Evolutionary conservation across 768 basidiomycete genomes (phyloP), one percentile per base, ranked within the genome.

Genomic region (Lentinula sp.): DNA sequence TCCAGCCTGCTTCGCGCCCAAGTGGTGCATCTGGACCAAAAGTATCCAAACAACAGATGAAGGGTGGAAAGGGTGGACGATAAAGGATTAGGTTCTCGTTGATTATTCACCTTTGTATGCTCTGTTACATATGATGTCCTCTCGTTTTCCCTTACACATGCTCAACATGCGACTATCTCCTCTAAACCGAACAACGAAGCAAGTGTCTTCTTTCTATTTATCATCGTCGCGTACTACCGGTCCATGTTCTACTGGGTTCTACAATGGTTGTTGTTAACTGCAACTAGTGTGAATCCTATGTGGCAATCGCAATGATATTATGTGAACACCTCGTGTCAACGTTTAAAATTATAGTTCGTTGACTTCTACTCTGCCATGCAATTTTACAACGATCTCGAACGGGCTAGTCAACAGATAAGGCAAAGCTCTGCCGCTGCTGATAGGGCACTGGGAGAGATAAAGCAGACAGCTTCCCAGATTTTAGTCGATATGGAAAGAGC

Each of bases 1-100:
- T 36, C 32, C 66, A 88, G 88, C 81, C 87, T 65, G 72, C 82
- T 39, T 66, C 72, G 56, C 85, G 86, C 56, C 72, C 83, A 50
- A 68, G 74, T 42, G 45, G 81, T 76, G 13, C 72, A 86, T 55
- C 74, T 80, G 91, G 77, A 59, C 92, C 93, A 68, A 94, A 88
- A 77, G 86, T 95, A 48, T 93, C 93, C 71, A 98, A 95, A 80
- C 94, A 96, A 77, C 90, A 90, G 78, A 93, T 93, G 88, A 95
- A 95, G 84, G 93, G 93, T 72, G 85, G 87, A 70, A 89, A 90
- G 79, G 83, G 84, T 59, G 85, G 87, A 62, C 85, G 88, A 79
- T 89, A 73, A 86, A 68, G 65, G 64, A 55, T 54, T 41, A n/a
- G 58, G 28, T 39, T 18, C 50, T 43, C 28, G 36, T 56, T 42